Base-by-base conservation (phyloP, 805 yeast species). In the Kurtzmaniella cleridarum region DNA sequence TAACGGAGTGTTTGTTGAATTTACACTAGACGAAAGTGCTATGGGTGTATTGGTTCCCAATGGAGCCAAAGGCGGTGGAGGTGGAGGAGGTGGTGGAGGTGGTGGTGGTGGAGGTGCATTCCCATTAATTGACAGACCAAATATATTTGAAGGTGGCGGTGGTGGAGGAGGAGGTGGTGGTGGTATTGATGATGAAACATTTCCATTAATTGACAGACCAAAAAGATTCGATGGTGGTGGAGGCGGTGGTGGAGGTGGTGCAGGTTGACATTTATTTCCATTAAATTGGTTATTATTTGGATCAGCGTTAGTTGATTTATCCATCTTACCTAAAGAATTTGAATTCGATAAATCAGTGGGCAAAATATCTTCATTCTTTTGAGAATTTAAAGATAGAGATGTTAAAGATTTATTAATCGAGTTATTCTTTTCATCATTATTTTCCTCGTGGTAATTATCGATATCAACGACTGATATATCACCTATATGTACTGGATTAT, bases 41-140 rank as follows among this genome's bases (percentile, higher is more conserved):
- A 20, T 5, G 7, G 24, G 8, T 5, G 24, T 20, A 8, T 20
- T 20, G 5, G 8, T 5, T 20, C 24, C 24, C 24, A 20, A 20
- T 5, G 24, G 24, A 18, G 42, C 33, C 2, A 47, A 44, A 6
- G 44, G 44, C 28, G 46, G 52, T 14, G 49, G 49, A 7, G 57
- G 59, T 1, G 54, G 53, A 6, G 55, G 54, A 6, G 53, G 54
- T 27, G 58, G 55, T n/a, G 59, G 54, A n/a, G 57, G 53, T 23
- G 51, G 46, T 5, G 42, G 41, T 30, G 38, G 33, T 32, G 24
- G 40, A 27, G 40, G 40, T 3, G 39, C 41, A 12, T n/a, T n/a
- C n/a, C 40, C 39, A n/a, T 6, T 10, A 5, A 12, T 32, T 27
- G 26, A 8, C 17, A n/a, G 26, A 6, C 35, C 27, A 11, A 34